phyloP scores from a whole-genome alignment of 2,329 filamentous ascomycete species.

The Plectosphaerella sp. region DNA sequence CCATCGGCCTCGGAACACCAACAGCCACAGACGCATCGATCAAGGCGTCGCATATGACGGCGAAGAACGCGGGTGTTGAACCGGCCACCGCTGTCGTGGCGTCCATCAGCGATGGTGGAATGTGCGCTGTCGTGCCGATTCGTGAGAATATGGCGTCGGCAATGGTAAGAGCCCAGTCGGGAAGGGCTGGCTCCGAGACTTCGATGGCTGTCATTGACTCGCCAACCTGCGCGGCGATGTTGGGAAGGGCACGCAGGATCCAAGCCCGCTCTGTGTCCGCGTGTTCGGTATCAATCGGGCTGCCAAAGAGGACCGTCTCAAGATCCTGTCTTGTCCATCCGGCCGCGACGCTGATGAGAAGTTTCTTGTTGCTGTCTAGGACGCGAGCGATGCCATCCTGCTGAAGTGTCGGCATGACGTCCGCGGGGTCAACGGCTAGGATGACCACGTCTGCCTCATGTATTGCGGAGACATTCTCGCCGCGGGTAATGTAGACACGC shows the following conservation, averaged over 20 bases:
- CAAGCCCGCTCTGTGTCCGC: slow-evolving; percentile 9
- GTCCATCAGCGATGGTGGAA: slow-evolving; percentile 49
- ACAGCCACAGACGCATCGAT: slow-evolving; percentile 57
- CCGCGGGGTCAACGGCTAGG: slow-evolving; percentile 40
- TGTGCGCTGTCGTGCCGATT: slow-evolving; percentile 47
- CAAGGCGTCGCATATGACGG: slow-evolving; percentile 52
- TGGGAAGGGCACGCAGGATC: slow-evolving; percentile 27
- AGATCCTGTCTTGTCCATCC: slow-evolving; percentile 39
- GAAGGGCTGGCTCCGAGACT: slow-evolving; percentile 14
- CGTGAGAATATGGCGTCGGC: slow-evolving; percentile 45
- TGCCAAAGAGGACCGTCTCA: slow-evolving; percentile 28
- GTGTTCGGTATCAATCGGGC: slow-evolving; percentile 11
- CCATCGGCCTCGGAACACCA: slow-evolving; percentile 50
- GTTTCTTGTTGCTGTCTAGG: slow-evolving; percentile 29
- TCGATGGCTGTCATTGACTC: slow-evolving; percentile 28
- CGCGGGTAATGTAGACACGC: slow-evolving; percentile 19
- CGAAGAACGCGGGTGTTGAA: slow-evolving; percentile 56
- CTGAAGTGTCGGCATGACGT: slow-evolving; percentile 31
- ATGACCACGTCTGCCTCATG: slow-evolving; percentile 34
- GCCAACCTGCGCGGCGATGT: slow-evolving; percentile 26
- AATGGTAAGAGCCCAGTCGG: slow-evolving; percentile 15
- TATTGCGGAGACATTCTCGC: slow-evolving; percentile 27
- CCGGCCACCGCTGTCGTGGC: slow-evolving; percentile 55
- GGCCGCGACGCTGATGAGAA: slow-evolving; percentile 46
- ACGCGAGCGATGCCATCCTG: slow-evolving; percentile 31